phyloP scores from a whole-genome alignment of 352 stramenopile genomes.

The Halophytophthora polymorphica region DNA sequence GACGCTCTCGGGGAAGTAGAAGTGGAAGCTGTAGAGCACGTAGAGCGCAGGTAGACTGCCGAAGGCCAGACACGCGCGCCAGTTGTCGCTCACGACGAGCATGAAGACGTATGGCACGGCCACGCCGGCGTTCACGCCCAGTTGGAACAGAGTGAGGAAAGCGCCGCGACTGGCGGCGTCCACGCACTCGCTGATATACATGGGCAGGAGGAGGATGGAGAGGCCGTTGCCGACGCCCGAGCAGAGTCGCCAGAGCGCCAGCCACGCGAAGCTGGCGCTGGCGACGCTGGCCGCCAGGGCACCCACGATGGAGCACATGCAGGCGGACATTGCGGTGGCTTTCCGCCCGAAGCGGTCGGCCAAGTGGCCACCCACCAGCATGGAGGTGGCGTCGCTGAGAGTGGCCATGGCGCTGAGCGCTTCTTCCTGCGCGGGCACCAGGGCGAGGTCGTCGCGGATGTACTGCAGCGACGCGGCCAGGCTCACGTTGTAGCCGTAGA shows the following conservation, averaged over 20 bases:
- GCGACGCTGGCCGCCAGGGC: conserved; percentile 51
- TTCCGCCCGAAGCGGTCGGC: conserved; percentile 76
- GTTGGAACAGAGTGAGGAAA: conserved; percentile 78
- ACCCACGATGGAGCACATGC: conserved; percentile 63
- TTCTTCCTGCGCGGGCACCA: conserved; percentile 69
- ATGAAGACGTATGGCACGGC: conserved; percentile 82
- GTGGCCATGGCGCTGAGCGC: conserved; percentile 76
- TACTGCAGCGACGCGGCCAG: conserved; percentile 80
- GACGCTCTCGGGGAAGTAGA: conserved; percentile 74
- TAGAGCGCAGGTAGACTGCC: conserved; percentile 70
- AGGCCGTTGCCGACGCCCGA: conserved; percentile 77
- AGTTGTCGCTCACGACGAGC: conserved; percentile 72
- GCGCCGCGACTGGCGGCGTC: conserved; percentile 54
- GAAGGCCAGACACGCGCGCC: conserved; percentile 69
- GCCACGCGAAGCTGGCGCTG: conserved; percentile 52
- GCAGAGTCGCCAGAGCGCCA: conserved; percentile 70
- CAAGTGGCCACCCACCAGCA: conserved; percentile 69
- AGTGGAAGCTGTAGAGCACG: conserved; percentile 74
- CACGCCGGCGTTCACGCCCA: conserved; percentile 76
- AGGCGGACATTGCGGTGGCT: conserved; percentile 68
- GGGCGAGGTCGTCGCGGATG: conserved; percentile 64
- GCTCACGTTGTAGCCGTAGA: conserved; percentile 89
- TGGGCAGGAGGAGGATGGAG: conserved; percentile 83
- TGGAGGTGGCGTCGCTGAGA: conserved; percentile 74
- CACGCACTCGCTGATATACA: conserved; percentile 88